Evolutionary conservation across 805 yeast species (phyloP).

Genomic region (Candida loeiensis): DNA sequence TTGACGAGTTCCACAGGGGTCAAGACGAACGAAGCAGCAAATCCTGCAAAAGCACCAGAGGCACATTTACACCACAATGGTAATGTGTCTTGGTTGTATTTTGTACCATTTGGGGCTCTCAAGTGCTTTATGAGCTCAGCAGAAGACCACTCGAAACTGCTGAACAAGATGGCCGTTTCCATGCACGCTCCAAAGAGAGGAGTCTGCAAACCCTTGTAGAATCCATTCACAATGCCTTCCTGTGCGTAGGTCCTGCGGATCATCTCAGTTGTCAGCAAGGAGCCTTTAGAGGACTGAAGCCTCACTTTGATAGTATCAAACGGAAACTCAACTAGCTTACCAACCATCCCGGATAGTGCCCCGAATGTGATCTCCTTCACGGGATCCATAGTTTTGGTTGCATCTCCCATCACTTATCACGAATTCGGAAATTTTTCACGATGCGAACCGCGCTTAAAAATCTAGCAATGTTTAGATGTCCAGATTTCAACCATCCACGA

Average conservation of each 20-base stretch:
- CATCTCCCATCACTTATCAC: background rate
- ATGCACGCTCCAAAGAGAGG: slow-evolving; percentile 89
- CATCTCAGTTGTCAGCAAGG: slow-evolving; percentile 59
- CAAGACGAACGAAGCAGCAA: slow-evolving; percentile 74
- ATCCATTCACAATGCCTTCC: slow-evolving; percentile 72
- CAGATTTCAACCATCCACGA: background rate
- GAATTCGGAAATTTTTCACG: slow-evolving; percentile 1
- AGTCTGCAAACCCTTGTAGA: slow-evolving; percentile 74
- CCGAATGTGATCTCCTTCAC: slow-evolving; percentile 45
- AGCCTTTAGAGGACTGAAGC: slow-evolving; percentile 54
- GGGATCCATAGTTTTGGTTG: slow-evolving; percentile 12
- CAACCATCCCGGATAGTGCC: slow-evolving; percentile 72
- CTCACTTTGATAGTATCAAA: slow-evolving; percentile 91
- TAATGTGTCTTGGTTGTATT: slow-evolving; percentile 22
- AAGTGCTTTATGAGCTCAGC: slow-evolving; percentile 32
- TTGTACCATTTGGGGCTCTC: background rate
- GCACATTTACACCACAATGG: slow-evolving; percentile 45
- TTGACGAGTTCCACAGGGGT: slow-evolving; percentile 93
- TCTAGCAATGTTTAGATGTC: background rate
- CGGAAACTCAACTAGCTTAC: slow-evolving; percentile 85
- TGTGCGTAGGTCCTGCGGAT: slow-evolving; percentile 54
- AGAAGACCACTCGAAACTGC: slow-evolving; percentile 48
- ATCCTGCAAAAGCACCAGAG: slow-evolving; percentile 82
- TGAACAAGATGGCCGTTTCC: slow-evolving; percentile 79
- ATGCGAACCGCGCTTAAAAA: background rate